Base-by-base conservation (phyloP, 73 alveolate species). In the Breviolum minutum region DNA sequence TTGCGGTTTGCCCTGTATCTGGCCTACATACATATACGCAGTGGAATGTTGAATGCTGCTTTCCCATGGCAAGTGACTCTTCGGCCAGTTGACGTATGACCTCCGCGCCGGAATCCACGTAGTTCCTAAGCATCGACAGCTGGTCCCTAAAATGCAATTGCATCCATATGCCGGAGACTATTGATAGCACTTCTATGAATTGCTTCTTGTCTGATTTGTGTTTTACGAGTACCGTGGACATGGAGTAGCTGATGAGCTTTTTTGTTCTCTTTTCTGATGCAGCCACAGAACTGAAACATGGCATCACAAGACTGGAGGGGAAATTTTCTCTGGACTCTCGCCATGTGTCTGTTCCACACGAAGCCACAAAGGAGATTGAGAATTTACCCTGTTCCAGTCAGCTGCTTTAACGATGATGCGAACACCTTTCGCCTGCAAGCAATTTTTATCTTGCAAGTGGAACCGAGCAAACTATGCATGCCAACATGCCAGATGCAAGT, bases 261-360 rank as follows among this genome's bases (percentile, higher is more conserved):
- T 73, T 16, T 30, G 29, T 12, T 11, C 30, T 16, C 26, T 20
- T 3, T 20, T 71, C 40, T 71, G 81, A 71, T 1, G 81, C 29
- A 71, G 30, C 62, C 87, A 8, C 61, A 9, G 22, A 14, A 20
- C 89, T 6, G 13, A 82, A 82, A 11, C 66, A 26, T 81, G 1
- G 26, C 73, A 20, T 20, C 82, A 24, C 16, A 71, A 71, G 26
- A 71, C 27, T 40, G 54, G 54, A 40, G 3, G 54, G 54, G 54
- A 40, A 40, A 40, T 40, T 40, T 40, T 40, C 30, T 10, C 83
- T 22, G n/a, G 30, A 20, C 63, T 40, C 17, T 32, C 7, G 68
- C 74, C 96, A 32, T 27, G 96, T 8, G 24, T 68, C 96, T 89
- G 96, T 26, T 89, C 96, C 96, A 89, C 54, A 17, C 96, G 96